Evolutionary conservation across 2,329 filamentous ascomycete genomes (phyloP).

Genomic region (Fusarium torreyae): DNA sequence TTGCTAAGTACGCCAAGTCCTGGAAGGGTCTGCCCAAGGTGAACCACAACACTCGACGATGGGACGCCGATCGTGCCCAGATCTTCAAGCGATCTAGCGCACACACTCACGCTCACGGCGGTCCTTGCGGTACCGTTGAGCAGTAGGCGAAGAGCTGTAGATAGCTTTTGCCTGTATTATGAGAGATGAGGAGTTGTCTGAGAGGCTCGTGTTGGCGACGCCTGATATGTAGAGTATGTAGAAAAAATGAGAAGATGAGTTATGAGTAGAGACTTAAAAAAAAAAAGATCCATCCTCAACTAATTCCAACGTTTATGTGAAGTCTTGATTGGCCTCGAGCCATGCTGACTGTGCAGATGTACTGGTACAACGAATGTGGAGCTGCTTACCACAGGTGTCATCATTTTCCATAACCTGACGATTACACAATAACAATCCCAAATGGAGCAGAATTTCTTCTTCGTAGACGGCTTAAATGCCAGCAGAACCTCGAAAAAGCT

Average conservation of each 20-base stretch:
- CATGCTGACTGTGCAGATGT: too few species aligned
- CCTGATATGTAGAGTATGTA: slow-evolving; percentile 27
- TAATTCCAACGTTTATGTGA: too few species aligned
- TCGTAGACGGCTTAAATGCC: slow-evolving; percentile 16
- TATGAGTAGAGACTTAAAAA: slow-evolving; percentile 14
- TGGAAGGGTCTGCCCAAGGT: slow-evolving; percentile 54
- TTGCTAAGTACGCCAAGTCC: slow-evolving; percentile 59
- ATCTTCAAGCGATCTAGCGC: slow-evolving; percentile 48
- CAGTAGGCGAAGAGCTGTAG: slow-evolving; percentile 1
- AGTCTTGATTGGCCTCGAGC: too few species aligned
- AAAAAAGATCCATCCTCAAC: background rate
- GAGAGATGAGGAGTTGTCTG: slow-evolving; percentile 14
- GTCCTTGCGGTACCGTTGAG: slow-evolving; percentile 49
- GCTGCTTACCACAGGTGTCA: slow-evolving; percentile 4
- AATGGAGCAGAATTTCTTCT: slow-evolving; percentile 20
- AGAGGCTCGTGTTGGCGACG: background rate
- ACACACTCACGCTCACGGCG: slow-evolving; percentile 49
- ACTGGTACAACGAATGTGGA: background rate
- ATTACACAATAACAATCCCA: background rate
- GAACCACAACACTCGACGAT: slow-evolving; percentile 50
- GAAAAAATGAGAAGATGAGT: slow-evolving; percentile 35
- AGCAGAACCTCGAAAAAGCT: slow-evolving; percentile 10
- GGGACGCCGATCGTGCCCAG: slow-evolving; percentile 51
- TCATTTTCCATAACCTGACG: background rate
- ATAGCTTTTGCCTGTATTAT: slow-evolving; percentile 26